Percentiles rank a stretch among this genome's conserved stretches.
Evolutionary conservation across 768 basidiomycete species (phyloP).

Genomic region (Fibroporia radiculosa): DNA sequence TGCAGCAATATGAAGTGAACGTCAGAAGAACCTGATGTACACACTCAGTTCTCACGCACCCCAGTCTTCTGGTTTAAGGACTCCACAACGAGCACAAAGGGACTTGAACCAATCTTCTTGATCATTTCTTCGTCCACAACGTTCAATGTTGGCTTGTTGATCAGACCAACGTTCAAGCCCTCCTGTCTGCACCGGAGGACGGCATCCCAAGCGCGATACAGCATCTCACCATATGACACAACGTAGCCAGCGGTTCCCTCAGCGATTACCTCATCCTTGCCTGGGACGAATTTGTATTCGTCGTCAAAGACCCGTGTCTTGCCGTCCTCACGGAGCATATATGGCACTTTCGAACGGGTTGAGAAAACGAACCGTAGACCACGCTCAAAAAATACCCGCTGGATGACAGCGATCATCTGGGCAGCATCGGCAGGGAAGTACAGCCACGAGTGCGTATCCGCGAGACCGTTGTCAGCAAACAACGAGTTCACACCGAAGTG

Average conservation of each 20-base stretch:
- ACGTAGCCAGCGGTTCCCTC: slow-evolving; percentile 79
- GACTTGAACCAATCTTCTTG: slow-evolving; percentile 61
- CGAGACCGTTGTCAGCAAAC: slow-evolving; percentile 84
- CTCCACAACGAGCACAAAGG: slow-evolving; percentile 81
- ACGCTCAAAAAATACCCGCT: slow-evolving; percentile 74
- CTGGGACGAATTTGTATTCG: slow-evolving; percentile 72
- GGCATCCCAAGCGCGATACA: slow-evolving; percentile 79
- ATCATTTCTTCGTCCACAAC: slow-evolving; percentile 78
- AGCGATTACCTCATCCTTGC: slow-evolving; percentile 75
- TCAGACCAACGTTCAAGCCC: slow-evolving; percentile 74
- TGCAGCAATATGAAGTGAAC: slow-evolving; percentile 12
- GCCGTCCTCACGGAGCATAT: slow-evolving; percentile 73
- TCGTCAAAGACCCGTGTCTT: slow-evolving; percentile 56
- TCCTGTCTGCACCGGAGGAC: slow-evolving; percentile 64
- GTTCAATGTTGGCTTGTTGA: slow-evolving; percentile 83
- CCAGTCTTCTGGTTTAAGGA: slow-evolving; percentile 87
- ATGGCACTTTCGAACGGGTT: slow-evolving; percentile 85
- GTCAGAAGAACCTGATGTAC: background rate
- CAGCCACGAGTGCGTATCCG: slow-evolving; percentile 68
- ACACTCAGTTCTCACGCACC: slow-evolving; percentile 22
- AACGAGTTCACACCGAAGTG: slow-evolving; percentile 78
- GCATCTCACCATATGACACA: slow-evolving; percentile 81
- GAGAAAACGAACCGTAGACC: slow-evolving; percentile 85
- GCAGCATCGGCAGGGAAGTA: slow-evolving; percentile 85
- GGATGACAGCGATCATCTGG: slow-evolving; percentile 74